phyloP scores from a whole-genome alignment of 116 monocot genomes.

The Iris pallida region DNA sequence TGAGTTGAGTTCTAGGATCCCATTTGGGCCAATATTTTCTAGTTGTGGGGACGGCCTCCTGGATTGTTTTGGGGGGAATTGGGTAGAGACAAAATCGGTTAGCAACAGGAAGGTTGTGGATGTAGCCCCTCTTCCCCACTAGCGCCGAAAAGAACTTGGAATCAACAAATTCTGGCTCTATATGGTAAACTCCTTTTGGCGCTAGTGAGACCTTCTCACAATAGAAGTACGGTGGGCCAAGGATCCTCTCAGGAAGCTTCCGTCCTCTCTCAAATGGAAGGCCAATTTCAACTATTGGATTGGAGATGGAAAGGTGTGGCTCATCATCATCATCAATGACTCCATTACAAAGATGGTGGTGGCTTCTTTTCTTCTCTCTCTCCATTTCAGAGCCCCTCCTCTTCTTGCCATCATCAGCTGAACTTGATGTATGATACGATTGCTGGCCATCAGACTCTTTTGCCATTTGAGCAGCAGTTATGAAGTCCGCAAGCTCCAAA shows the following conservation, averaged over 20 bases:
- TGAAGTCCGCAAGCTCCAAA: slow-evolving; percentile 60
- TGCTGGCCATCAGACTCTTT: slow-evolving; percentile 23
- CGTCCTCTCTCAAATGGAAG: slow-evolving; percentile 32
- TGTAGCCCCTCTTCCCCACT: slow-evolving; percentile 55
- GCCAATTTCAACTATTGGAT: slow-evolving; percentile 52
- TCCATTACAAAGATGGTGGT: background rate
- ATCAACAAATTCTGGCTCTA: slow-evolving; percentile 68
- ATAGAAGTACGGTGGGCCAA: slow-evolving; percentile 57
- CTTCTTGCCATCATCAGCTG: slow-evolving; percentile 17
- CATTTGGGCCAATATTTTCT: slow-evolving; percentile 47
- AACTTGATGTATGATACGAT: background rate
- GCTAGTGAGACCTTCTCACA: slow-evolving; percentile 63
- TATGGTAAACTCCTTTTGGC: slow-evolving; percentile 46
- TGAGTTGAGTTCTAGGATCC: slow-evolving; percentile 42
- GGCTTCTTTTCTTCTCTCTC: slow-evolving; percentile 11
- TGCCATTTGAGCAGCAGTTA: slow-evolving; percentile 55
- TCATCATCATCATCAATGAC: slow-evolving; percentile 6
- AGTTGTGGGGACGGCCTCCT: slow-evolving; percentile 34
- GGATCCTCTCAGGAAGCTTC: slow-evolving; percentile 29
- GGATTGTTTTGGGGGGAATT: slow-evolving; percentile 43
- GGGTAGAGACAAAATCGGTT: slow-evolving; percentile 47
- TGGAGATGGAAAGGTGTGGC: slow-evolving; percentile 20
- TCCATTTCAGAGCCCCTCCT: slow-evolving; percentile 12
- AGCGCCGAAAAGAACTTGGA: slow-evolving; percentile 63
- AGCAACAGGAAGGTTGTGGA: slow-evolving; percentile 56